A percentile compares a stretch with the other conserved stretches of the same genome.
These are phyloP conservation scores for Fusarium buharicum DNA, from an alignment of 2,329 filamentous ascomycete genomes.

Conservation along the genomic window DNA sequence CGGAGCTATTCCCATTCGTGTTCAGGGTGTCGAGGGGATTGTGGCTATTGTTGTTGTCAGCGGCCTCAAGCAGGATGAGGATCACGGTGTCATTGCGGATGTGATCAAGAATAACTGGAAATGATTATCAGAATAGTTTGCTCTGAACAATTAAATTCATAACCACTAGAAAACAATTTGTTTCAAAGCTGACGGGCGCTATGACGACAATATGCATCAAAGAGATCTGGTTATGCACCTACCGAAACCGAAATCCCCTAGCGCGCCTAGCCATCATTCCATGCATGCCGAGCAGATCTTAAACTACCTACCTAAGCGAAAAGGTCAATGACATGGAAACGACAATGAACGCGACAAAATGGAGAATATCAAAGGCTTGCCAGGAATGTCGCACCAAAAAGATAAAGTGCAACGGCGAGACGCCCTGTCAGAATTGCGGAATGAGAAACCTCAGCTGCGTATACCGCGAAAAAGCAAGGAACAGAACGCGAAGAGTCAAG, in stretches of 20 bases:
- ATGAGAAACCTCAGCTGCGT: slow-evolving; percentile 44
- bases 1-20: slow-evolving; percentile 77
- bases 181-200: not conserved
- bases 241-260: slow-evolving; percentile 28
- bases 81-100: slow-evolving; percentile 80
- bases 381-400: slow-evolving; percentile 50
- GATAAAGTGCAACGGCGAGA: slow-evolving; percentile 48
- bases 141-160: slow-evolving; percentile 1
- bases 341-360: slow-evolving; percentile 46
- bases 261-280: slow-evolving; percentile 22
- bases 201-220: slow-evolving; percentile 29
- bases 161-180: no score
- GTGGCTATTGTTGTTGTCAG: slow-evolving; percentile 80
- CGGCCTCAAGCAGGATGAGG: slow-evolving; percentile 79
- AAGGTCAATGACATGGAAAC: not conserved
- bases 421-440: slow-evolving; percentile 46
- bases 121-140: slow-evolving; percentile 11
- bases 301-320: not conserved
- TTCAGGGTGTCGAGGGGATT: slow-evolving; percentile 78
- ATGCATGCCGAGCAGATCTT: slow-evolving; percentile 28
- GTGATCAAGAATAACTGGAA: slow-evolving; percentile 66
- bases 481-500: slow-evolving; percentile 44
- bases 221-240: slow-evolving; percentile 33
- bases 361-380: slow-evolving; percentile 50
- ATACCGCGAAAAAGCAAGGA: slow-evolving; percentile 49